Evolutionary conservation across 768 basidiomycete genomes (phyloP).

Genomic region (Lactifluus volemus): DNA sequence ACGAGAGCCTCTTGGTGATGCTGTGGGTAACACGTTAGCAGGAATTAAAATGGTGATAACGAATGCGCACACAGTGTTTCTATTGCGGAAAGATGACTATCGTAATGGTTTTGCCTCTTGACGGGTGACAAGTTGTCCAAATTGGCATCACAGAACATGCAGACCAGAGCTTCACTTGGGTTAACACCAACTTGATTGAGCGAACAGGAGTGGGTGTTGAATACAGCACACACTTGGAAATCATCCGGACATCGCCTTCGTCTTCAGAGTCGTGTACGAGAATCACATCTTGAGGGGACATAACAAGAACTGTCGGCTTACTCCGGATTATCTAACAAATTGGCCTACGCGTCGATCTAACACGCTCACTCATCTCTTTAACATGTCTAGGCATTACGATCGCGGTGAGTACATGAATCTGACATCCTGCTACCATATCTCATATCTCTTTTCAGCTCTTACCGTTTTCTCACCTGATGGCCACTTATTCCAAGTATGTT

Average conservation of each 20-base stretch:
- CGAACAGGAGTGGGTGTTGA: too few relatives aligned
- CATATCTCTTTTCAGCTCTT: constrained; percentile 49
- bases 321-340: constrained; percentile 17
- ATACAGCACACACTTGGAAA: not conserved
- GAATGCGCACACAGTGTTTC: constrained; percentile 4
- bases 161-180: constrained; percentile 26
- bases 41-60: not conserved
- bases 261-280: not conserved
- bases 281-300: constrained; percentile 18
- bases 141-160: constrained; percentile 43
- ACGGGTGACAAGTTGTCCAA: constrained; percentile 31
- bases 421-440: not conserved
- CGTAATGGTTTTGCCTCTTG: constrained; percentile 48
- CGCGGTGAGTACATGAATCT: constrained; percentile 54
- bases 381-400: constrained; percentile 94
- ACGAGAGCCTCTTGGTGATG: not conserved
- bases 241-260: not conserved
- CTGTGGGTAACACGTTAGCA: not conserved
- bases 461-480: constrained; percentile 99
- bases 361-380: not conserved
- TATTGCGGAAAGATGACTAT: constrained; percentile 34
- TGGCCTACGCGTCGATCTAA: constrained; percentile 17
- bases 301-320: constrained; percentile 1
- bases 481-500: constrained; percentile 85
- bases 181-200: not conserved